Evolutionary conservation across 371 early-diverging fungal genomes (phyloP), one percentile per base, ranked within the genome.

Genomic region (Choanephora cucurbitarum): DNA sequence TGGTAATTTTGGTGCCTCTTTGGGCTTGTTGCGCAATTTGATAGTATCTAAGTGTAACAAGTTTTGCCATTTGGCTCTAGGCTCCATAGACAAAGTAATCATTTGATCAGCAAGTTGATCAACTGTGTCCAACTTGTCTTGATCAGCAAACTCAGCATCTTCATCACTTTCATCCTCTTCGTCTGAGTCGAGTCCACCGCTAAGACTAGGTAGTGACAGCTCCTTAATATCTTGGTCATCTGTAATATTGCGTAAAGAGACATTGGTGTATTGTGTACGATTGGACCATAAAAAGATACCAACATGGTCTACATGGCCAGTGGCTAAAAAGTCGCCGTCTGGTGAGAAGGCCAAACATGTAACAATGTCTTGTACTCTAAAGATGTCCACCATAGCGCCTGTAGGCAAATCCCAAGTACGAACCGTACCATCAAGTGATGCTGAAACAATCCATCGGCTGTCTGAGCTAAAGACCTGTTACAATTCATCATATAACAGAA

Each of bases 401-500:
- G 93, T 85, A 8, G 96, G 94, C 52, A 98, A 71, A 71, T 98
- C 97, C 95, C 96, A 98, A 0, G 95, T 94, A 41, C 94, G 84
- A 22, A 98, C 83, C 5, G 91, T 93, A 42, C 84, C 79, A 77
- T 97, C 97, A 55, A 91, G 73, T 17, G 91, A 86, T 14, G 87
- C 67, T 0, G 93, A 87, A 17, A 96, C 85, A 14, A 98, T 77
- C 95, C 95, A 93, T 52, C 96, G 86, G 50, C 94, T 93, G 67
- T 97, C 97, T 10, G 90, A 91, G 60, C 89, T 91, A 67, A 96
- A 93, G 2, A 88, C 72, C 88, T 90, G 62, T 23, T n/a, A n/a
- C n/a, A n/a, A n/a, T n/a, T n/a, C n/a, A n/a, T n/a, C n/a, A n/a
- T n/a, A n/a, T n/a, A n/a, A 28, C 28, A 28, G 28, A 7, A 3